Evolutionary conservation across 2,329 filamentous ascomycete genomes (phyloP).

Genomic region (Fusarium sp.): DNA sequence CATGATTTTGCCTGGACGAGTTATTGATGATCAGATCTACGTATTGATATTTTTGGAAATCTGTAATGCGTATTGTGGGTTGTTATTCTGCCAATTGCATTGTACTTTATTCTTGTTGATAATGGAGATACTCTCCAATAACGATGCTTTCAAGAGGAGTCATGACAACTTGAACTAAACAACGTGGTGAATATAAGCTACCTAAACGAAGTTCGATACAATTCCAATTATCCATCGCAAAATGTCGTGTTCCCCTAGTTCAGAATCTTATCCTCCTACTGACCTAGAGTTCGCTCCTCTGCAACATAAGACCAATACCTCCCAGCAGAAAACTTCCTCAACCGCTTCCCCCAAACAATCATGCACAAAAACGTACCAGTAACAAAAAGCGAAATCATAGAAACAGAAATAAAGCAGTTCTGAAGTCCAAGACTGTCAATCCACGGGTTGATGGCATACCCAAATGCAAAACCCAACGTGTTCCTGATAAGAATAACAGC

Average conservation of each 20-base stretch:
- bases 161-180: neutral
- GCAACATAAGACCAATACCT: constrained; percentile 14
- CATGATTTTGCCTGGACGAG: neutral
- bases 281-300: neutral
- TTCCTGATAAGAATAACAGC: constrained; percentile 36
- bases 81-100: neutral
- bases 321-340: constrained; percentile 29
- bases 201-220: too few relatives aligned
- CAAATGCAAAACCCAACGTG: constrained; percentile 40
- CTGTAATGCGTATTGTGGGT: neutral
- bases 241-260: neutral
- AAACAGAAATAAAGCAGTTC: constrained; percentile 50
- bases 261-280: neutral
- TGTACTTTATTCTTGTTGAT: neutral
- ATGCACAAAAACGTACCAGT: constrained; percentile 45
- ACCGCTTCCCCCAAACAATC: constrained; percentile 46
- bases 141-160: neutral
- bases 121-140: neutral
- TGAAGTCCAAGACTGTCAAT: constrained; percentile 47
- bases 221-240: too few relatives aligned
- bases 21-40: neutral
- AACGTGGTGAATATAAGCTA: too few relatives aligned
- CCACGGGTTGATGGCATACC: constrained; percentile 51
- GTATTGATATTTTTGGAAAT: neutral
- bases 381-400: constrained; percentile 45